These are phyloP conservation scores for Bonia amplexicaulis DNA, from an alignment of 176 grass and related monocot species.

Conservation along the genomic window DNA sequence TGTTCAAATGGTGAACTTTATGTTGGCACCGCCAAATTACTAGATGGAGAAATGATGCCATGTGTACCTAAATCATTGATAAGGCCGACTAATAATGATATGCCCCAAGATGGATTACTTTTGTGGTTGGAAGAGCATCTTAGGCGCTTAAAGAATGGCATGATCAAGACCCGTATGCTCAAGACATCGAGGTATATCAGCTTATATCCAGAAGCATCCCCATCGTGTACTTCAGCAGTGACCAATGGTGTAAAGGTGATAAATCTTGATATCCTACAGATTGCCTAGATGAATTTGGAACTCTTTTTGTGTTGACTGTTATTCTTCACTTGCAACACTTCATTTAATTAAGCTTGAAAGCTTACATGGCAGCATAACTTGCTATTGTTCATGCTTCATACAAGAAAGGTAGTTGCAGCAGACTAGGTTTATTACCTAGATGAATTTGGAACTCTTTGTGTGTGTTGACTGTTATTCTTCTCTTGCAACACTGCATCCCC, in stretches of 20 bases:
- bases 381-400: not conserved
- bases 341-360: constrained; percentile 12
- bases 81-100: constrained; percentile 39
- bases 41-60: constrained; percentile 58
- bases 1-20: constrained; percentile 75
- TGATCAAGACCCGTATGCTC: constrained; percentile 54
- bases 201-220: constrained; percentile 72
- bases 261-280: constrained; percentile 6
- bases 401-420: not conserved
- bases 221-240: constrained; percentile 54
- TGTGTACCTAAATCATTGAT: constrained; percentile 69
- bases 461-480: not conserved
- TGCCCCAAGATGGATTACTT: constrained; percentile 77
- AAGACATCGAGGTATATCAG: constrained; percentile 52
- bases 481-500: not conserved
- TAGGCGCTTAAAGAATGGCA: constrained; percentile 65
- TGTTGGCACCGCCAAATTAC: constrained; percentile 59
- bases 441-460: not conserved
- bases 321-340: not conserved
- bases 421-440: not conserved
- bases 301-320: not conserved
- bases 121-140: constrained; percentile 96
- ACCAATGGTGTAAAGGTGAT: constrained; percentile 89
- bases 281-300: not conserved
- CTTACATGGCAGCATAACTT: not conserved